A percentile compares a stretch with the other conserved stretches of the same genome.
Conservation (phyloP, 148 eudicot species). For the Chenopodium formosanum region DNA sequence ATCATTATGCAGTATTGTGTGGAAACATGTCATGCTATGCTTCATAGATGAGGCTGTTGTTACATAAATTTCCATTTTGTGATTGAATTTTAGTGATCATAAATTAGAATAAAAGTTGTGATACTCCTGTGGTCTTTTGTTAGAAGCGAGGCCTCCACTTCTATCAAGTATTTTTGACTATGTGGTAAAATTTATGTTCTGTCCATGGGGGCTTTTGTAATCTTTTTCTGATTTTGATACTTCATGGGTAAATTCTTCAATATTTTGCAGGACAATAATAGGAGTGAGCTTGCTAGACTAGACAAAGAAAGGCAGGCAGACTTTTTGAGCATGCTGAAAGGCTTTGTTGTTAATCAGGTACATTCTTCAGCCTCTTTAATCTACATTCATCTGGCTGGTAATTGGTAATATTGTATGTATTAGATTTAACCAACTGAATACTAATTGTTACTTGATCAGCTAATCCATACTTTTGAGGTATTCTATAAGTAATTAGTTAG, state of each 20-base stretch:
- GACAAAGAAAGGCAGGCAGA: constrained; percentile 78
- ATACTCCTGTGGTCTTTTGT: not conserved
- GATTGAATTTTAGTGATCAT: not conserved
- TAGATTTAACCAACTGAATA: not conserved
- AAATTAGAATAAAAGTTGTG: not conserved
- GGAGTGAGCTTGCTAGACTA: constrained; percentile 78
- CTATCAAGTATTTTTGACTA: too few species aligned
- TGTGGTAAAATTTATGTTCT: not conserved
- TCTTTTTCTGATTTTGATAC: not conserved
- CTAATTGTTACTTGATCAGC: not conserved
- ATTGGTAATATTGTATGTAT: not conserved
- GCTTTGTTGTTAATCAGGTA: constrained; percentile 96
- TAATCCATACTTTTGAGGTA: not conserved
- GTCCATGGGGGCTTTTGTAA: not conserved
- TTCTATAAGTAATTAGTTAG: not conserved
- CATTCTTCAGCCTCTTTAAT: not conserved
- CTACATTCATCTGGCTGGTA: not conserved
- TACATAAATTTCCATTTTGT: not conserved
- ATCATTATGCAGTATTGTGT: too few species aligned
- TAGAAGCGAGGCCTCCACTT: not conserved
- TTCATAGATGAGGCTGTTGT: not conserved
- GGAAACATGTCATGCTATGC: not conserved
- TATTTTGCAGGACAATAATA: constrained; percentile 80
- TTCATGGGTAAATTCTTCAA: not conserved
- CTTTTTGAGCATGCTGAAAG: constrained; percentile 89